Conservation (phyloP, 2,329 filamentous ascomycete species). For the Cladosporium sphaerospermum region DNA sequence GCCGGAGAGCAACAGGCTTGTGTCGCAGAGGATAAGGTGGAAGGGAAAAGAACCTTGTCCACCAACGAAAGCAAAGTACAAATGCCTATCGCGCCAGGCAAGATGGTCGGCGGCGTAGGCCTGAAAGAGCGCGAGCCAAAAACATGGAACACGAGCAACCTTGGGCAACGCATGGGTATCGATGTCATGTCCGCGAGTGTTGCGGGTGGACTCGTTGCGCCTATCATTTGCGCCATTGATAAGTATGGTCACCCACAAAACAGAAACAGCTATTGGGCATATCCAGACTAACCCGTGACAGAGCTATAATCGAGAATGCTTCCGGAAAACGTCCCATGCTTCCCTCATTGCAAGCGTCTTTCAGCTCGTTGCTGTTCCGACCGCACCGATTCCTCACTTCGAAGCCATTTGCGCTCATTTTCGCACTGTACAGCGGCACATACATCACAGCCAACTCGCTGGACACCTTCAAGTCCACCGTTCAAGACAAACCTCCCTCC, state of each 20-base stretch:
- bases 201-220: constrained; percentile 71
- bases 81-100: neutral
- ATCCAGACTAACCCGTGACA: constrained; percentile 28
- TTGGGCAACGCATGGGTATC: constrained; percentile 59
- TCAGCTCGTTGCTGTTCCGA: constrained; percentile 50
- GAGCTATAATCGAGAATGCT: constrained; percentile 77
- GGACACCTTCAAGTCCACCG: constrained; percentile 69
- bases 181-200: constrained; percentile 64
- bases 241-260: constrained; percentile 47
- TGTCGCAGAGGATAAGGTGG: constrained; percentile 11
- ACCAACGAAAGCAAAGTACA: constrained; percentile 5
- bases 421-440: constrained; percentile 72
- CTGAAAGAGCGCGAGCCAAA: constrained; percentile 5
- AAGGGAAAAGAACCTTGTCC: neutral
- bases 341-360: constrained; percentile 54
- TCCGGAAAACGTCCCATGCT: constrained; percentile 58
- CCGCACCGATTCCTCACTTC: constrained; percentile 58
- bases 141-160: constrained; percentile 68
- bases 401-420: constrained; percentile 62
- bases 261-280: too few species aligned
- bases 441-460: constrained; percentile 84
- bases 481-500: constrained; percentile 50
- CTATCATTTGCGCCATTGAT: constrained; percentile 82
- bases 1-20: constrained; percentile 14
- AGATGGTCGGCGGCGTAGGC: neutral